Conservation (phyloP, 768 basidiomycete species). For the Tephrocybe sp. region DNA sequence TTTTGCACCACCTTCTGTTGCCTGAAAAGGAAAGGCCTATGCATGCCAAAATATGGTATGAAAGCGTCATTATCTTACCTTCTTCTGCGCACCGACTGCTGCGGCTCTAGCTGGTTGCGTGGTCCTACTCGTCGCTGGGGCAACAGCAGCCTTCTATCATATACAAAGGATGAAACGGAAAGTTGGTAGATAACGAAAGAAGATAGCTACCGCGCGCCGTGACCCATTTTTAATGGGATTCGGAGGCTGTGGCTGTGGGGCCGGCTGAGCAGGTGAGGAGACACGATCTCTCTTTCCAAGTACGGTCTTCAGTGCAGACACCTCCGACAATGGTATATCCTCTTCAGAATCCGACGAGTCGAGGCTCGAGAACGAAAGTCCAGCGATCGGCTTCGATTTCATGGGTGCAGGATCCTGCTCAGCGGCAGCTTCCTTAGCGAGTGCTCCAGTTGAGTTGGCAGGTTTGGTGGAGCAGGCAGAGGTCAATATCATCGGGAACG, state of each 20-base stretch:
- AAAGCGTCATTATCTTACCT: neutral
- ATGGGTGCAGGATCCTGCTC: neutral
- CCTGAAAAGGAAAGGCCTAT: neutral
- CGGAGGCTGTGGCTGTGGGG: neutral
- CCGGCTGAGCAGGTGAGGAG: conserved; percentile 3
- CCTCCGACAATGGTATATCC: conserved; percentile 16
- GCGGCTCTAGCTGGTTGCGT: neutral
- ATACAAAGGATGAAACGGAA: neutral
- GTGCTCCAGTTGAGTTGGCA: neutral
- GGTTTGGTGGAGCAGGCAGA: neutral
- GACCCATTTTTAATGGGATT: neutral
- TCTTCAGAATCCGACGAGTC: conserved; percentile 14
- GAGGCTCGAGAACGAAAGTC: conserved; percentile 9
- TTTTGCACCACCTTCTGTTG: conserved; percentile 1
- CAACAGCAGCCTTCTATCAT: neutral
- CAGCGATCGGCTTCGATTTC: neutral
- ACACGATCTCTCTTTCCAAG: conserved; percentile 15
- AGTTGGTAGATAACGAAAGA: too few relatives aligned
- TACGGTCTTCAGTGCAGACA: neutral
- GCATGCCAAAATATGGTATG: neutral
- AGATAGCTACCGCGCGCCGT: conserved; percentile 12
- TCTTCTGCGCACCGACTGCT: neutral
- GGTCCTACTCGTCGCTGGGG: neutral
- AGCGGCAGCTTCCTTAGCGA: neutral
- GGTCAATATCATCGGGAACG: too few relatives aligned